Evolutionary conservation across 192 early-diverging fungal genomes (phyloP).

Genomic region (Podila epigama): DNA sequence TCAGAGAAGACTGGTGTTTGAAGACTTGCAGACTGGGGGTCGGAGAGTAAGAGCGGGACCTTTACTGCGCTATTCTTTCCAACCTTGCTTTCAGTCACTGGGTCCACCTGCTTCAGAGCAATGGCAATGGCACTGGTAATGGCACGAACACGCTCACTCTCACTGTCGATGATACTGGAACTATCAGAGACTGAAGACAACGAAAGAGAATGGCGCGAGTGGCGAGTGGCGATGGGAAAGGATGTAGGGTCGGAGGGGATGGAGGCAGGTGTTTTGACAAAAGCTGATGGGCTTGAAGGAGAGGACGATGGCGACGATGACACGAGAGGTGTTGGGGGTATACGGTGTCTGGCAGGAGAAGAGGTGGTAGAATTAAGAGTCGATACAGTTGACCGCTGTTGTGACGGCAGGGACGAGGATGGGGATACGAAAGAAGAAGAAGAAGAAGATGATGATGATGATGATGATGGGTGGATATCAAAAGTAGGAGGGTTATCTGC

Average conservation of each 20-base stretch:
- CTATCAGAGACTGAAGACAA: background rate
- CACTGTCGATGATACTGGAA: background rate
- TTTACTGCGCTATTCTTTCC: too few species aligned
- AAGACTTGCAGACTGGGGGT: background rate
- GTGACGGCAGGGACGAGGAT: background rate
- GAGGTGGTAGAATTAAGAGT: constrained; percentile 15
- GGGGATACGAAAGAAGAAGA: background rate
- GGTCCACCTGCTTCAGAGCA: too few species aligned
- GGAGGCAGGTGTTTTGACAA: too few species aligned
- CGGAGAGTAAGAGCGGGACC: background rate
- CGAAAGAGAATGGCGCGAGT: background rate
- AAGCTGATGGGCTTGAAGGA: background rate
- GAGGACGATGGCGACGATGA: background rate
- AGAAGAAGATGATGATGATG: constrained; percentile 1
- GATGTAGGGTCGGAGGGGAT: background rate
- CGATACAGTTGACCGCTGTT: constrained; percentile 3
- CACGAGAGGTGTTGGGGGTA: background rate
- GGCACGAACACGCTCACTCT: background rate
- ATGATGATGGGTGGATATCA: background rate
- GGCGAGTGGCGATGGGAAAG: constrained; percentile 22
- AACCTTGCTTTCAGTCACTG: too few species aligned
- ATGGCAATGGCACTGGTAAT: background rate
- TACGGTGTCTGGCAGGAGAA: constrained; percentile 6
- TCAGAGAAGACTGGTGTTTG: background rate
- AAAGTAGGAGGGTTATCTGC: background rate